Conservation (phyloP, 139 green algal genomes). For the Tetraselmis chui region DNA sequence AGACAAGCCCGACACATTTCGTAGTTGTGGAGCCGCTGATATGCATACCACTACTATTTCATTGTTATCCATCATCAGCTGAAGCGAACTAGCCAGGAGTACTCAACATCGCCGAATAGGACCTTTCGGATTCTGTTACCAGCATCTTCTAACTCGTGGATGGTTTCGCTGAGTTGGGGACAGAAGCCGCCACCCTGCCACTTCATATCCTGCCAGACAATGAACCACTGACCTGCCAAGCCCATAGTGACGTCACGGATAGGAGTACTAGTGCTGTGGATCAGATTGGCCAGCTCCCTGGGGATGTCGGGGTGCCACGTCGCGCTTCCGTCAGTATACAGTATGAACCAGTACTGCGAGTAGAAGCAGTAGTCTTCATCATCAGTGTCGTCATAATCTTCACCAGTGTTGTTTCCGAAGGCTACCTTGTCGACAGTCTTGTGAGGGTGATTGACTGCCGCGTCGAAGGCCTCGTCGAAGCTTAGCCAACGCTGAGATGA, state of each 20-base stretch:
- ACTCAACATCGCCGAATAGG: no score
- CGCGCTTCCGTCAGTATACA: background rate
- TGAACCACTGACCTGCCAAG: background rate
- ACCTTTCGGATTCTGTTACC: no score
- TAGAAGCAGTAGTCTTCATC: background rate
- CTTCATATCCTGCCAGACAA: background rate
- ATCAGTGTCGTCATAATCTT: background rate
- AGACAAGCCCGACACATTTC: no score
- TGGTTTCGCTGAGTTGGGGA: no score
- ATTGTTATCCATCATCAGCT: no score
- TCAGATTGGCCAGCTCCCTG: background rate
- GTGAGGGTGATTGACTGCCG: background rate
- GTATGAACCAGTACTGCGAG: background rate
- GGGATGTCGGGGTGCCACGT: background rate
- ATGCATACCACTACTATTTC: no score
- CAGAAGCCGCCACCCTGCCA: background rate
- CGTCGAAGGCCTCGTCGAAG: background rate
- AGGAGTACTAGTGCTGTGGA: background rate
- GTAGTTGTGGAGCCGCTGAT: no score
- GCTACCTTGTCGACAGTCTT: background rate
- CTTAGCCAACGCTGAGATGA: background rate
- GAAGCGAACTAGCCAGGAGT: no score
- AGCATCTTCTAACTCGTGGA: no score
- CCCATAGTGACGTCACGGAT: background rate
- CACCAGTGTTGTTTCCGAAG: background rate